A percentile compares a stretch with the other conserved stretches of the same genome.
These are phyloP conservation scores for Chytridium lagenaria DNA, from an alignment of 371 early-diverging fungal genomes.

Conservation along the genomic window DNA sequence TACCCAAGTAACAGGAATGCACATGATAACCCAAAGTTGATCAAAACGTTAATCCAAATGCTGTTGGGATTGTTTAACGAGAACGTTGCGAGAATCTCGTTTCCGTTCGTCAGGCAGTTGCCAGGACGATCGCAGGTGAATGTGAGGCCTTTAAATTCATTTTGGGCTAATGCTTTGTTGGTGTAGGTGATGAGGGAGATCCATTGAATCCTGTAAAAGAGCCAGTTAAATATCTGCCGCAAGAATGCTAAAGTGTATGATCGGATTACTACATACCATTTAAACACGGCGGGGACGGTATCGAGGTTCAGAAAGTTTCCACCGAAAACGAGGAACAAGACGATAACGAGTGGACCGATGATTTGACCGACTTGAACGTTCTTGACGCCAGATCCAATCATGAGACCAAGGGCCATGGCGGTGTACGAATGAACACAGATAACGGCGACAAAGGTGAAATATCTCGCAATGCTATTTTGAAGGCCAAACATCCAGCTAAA, in stretches of 20 bases:
- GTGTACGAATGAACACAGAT: conserved; percentile 37
- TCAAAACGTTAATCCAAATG: conserved; percentile 21
- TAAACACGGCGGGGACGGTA: conserved; percentile 46
- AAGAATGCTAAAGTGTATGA: not conserved
- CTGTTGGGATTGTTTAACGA: conserved; percentile 14
- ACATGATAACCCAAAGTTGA: conserved; percentile 19
- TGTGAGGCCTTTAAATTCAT: conserved; percentile 44
- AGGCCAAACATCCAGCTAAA: conserved; percentile 41
- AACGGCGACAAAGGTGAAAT: conserved; percentile 50
- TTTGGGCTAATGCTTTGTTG: conserved; percentile 43
- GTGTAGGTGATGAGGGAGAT: conserved; percentile 50
- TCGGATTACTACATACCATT: conserved; percentile 43
- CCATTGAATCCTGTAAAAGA: conserved; percentile 33
- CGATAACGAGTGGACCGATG: conserved; percentile 52
- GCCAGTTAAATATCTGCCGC: not conserved
- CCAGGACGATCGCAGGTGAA: conserved; percentile 29
- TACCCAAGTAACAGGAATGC: conserved; percentile 27
- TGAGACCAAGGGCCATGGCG: conserved; percentile 49
- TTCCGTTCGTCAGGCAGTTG: conserved; percentile 25
- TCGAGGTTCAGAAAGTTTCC: conserved; percentile 55
- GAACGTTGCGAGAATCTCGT: conserved; percentile 20
- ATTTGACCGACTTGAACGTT: conserved; percentile 54
- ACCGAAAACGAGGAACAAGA: conserved; percentile 59
- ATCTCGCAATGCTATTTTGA: conserved; percentile 29
- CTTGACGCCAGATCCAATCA: conserved; percentile 53